Conservation (phyloP, 2,329 filamentous ascomycete genomes). For the Nothophaeocryptopus gaeumannii region DNA sequence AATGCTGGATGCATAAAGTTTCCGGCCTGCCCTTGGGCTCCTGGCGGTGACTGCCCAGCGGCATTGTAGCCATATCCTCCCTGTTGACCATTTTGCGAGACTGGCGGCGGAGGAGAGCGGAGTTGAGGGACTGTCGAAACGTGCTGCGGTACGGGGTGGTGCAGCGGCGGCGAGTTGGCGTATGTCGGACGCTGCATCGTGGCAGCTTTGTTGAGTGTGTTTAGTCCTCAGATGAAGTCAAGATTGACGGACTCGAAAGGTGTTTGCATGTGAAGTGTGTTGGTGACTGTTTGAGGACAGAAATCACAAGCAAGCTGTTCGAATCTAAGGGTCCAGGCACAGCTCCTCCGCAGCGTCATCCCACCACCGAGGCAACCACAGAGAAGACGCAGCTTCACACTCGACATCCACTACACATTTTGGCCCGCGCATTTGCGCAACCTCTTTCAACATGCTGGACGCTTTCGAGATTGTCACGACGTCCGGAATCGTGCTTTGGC, state of each 20-base stretch:
- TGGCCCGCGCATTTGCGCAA: too few species aligned
- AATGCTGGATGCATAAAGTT: conserved; percentile 60
- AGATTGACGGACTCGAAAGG: too few species aligned
- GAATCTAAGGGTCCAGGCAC: neutral
- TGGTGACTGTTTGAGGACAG: conserved; percentile 2
- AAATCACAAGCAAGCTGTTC: too few species aligned
- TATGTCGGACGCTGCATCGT: conserved; percentile 85
- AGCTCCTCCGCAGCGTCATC: neutral
- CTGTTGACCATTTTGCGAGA: conserved; percentile 64
- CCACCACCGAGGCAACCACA: conserved; percentile 5
- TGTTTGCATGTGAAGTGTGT: neutral
- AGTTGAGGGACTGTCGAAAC: conserved; percentile 97
- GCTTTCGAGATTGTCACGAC: conserved; percentile 95
- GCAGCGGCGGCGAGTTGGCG: conserved; percentile 82
- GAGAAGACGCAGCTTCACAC: too few species aligned
- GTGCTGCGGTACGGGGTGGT: conserved; percentile 96
- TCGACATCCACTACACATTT: too few species aligned
- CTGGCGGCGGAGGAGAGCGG: conserved; percentile 82
- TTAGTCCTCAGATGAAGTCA: neutral
- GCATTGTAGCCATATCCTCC: conserved; percentile 61
- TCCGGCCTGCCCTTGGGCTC: conserved; percentile 37
- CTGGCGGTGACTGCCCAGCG: conserved; percentile 47
- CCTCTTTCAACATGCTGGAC: conserved; percentile 69
- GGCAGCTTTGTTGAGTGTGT: conserved; percentile 14
- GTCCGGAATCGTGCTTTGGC: conserved; percentile 96